These are phyloP conservation scores for Ceratobasidium sp. DNA, from an alignment of 1,284 basidiomycete species.

Conservation along the genomic window DNA sequence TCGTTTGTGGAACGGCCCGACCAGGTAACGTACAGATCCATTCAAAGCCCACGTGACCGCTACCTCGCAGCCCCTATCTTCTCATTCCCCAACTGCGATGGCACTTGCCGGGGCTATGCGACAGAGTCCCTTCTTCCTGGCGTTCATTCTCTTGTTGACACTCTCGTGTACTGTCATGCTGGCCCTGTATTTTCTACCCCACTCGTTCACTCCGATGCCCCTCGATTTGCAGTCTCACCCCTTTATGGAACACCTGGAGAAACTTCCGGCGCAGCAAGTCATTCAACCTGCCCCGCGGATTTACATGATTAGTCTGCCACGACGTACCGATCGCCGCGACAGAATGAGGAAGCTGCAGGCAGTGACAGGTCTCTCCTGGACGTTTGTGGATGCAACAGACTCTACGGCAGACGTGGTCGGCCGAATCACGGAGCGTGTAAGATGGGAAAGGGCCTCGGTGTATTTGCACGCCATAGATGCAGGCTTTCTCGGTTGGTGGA, in stretches of 20 bases:
- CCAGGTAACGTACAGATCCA: conserved; percentile 19
- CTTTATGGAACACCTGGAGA: conserved; percentile 14
- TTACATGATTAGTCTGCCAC: conserved; percentile 52
- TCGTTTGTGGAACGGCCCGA: conserved; percentile 20
- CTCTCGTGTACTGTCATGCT: conserved; percentile 15
- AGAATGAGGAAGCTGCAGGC: conserved; percentile 50
- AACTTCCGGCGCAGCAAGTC: conserved; percentile 22
- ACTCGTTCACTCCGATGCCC: conserved; percentile 37
- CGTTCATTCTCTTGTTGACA: conserved; percentile 19
- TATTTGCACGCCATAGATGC: conserved; percentile 44
- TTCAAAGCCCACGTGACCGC: conserved; percentile 21
- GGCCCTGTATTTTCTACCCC: conserved; percentile 32
- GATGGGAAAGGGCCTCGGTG: conserved; percentile 45
- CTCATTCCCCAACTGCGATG: conserved; percentile 23
- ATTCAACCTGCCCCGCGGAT: conserved; percentile 48
- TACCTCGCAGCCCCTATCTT: conserved; percentile 29
- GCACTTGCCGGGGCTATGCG: conserved; percentile 40
- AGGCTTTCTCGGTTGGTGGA: conserved; percentile 41
- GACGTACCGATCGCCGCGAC: conserved; percentile 50
- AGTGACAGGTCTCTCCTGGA: conserved; percentile 51
- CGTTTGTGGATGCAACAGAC: conserved; percentile 50
- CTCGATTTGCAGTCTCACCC: conserved; percentile 34
- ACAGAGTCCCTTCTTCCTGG: conserved; percentile 27
- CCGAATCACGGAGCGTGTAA: conserved; percentile 48
- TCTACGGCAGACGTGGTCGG: conserved; percentile 37